phyloP scores from a whole-genome alignment of 2,329 filamentous ascomycete species.

The Conoideocrella luteorostrata region DNA sequence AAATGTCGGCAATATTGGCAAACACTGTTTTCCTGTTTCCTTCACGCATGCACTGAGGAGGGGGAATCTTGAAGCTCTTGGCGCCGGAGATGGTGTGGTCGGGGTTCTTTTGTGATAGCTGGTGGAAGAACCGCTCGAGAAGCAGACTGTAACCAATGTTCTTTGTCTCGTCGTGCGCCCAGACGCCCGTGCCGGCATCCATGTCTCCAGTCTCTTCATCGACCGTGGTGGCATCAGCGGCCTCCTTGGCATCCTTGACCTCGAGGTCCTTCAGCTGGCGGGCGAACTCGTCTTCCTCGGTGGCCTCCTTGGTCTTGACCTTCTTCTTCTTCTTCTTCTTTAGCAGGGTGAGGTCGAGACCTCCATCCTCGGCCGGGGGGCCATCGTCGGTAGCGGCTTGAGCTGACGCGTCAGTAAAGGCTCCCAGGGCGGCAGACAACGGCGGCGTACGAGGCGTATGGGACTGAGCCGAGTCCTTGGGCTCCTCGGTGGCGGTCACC shows the following conservation, averaged over 20 bases:
- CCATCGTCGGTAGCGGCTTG: slow-evolving; percentile 40
- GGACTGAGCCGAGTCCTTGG: slow-evolving; percentile 75
- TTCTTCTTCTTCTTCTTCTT: slow-evolving; percentile 92
- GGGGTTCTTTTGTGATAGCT: slow-evolving; percentile 92
- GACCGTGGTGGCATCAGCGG: slow-evolving; percentile 40
- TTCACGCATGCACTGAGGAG: slow-evolving; percentile 97
- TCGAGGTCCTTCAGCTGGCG: slow-evolving; percentile 57
- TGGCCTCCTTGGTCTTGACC: slow-evolving; percentile 49
- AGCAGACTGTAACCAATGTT: slow-evolving; percentile 80
- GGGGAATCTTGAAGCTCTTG: slow-evolving; percentile 98
- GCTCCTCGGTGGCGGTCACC: slow-evolving; percentile 64
- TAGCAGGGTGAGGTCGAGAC: slow-evolving; percentile 57
- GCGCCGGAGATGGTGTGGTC: slow-evolving; percentile 83
- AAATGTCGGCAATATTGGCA: slow-evolving; percentile 97
- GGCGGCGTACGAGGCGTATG: slow-evolving; percentile 65
- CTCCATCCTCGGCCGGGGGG: slow-evolving; percentile 44
- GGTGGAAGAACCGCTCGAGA: slow-evolving; percentile 86
- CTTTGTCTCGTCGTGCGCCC: slow-evolving; percentile 72
- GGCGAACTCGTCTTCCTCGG: slow-evolving; percentile 58
- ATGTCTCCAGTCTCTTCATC: slow-evolving; percentile 66
- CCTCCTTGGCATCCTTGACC: slow-evolving; percentile 59
- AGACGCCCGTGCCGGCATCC: slow-evolving; percentile 83
- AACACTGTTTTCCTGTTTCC: slow-evolving; percentile 99
- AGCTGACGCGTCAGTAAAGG: slow-evolving; percentile 44
- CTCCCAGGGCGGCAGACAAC: slow-evolving; percentile 46